Conservation (phyloP, 1,284 basidiomycete genomes). For the Rhodotorula sp. region DNA sequence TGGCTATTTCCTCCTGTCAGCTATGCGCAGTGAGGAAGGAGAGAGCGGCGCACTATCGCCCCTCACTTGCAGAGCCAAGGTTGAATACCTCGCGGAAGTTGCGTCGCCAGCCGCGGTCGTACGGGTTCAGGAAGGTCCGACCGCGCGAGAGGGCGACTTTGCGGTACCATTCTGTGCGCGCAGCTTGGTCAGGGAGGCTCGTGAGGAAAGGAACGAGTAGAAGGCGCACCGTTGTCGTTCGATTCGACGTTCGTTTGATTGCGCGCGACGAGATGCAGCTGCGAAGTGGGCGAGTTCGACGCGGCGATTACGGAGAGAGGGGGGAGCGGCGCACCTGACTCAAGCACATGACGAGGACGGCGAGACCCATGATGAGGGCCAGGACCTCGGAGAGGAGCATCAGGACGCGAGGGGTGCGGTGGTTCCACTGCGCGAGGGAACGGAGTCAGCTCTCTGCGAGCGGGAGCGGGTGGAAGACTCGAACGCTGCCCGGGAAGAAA, state of each 20-base stretch:
- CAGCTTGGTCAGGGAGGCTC: too few species aligned
- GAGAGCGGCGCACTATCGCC: constrained; percentile 69
- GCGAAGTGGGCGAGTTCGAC: constrained; percentile 47
- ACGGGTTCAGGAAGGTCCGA: constrained; percentile 83
- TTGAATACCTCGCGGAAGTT: constrained; percentile 91
- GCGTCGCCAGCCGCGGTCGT: constrained; percentile 72
- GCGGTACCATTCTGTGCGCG: constrained; percentile 61
- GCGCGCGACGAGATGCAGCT: constrained; percentile 70
- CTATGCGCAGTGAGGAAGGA: not conserved
- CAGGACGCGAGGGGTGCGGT: constrained; percentile 63
- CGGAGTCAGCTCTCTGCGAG: not conserved
- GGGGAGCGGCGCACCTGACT: constrained; percentile 1
- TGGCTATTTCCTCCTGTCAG: constrained; percentile 4
- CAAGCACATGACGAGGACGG: constrained; percentile 72
- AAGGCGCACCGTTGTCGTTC: constrained; percentile 69
- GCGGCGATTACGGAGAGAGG: too few species aligned
- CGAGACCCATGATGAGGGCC: constrained; percentile 66
- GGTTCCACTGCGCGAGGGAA: constrained; percentile 20
- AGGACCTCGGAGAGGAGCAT: constrained; percentile 80
- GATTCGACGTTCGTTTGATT: constrained; percentile 90
- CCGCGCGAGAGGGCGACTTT: constrained; percentile 61
- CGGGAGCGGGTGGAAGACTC: not conserved
- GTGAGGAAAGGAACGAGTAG: not conserved
- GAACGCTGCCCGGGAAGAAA: not conserved
- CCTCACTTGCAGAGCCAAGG: constrained; percentile 58